Percentiles rank a stretch among this genome's conserved stretches.
Conservation (phyloP, 2,329 filamentous ascomycete species). For the Akanthomyces lecanii region DNA sequence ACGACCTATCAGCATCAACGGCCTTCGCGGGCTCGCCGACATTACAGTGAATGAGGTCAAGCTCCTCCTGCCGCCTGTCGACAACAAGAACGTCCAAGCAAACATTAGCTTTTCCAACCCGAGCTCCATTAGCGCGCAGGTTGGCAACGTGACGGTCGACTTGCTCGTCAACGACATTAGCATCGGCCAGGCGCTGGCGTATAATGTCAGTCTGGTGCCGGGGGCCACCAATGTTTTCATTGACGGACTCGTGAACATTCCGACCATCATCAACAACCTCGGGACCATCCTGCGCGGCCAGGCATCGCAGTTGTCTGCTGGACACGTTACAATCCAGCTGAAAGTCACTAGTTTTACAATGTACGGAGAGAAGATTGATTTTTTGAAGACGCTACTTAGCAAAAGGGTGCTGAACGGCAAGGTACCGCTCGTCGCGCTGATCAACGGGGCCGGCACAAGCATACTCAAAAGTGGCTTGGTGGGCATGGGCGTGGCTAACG, state of each 20-base stretch:
- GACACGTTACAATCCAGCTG: not conserved
- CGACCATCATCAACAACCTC: not conserved
- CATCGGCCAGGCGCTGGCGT: not conserved
- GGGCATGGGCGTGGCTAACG: not conserved
- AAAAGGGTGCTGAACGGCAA: not conserved
- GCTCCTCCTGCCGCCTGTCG: not conserved
- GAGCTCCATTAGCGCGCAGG: conserved; percentile 3
- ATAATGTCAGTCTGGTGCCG: conserved; percentile 4
- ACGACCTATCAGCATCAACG: not conserved
- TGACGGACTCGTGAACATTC: conserved; percentile 1
- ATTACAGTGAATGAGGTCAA: not conserved
- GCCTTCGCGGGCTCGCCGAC: conserved; percentile 1
- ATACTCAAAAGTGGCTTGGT: not conserved
- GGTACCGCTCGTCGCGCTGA: conserved; percentile 1
- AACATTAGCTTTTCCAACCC: conserved; percentile 5
- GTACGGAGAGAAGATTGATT: conserved; percentile 9
- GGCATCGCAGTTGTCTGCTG: not conserved
- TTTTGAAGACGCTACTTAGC: not conserved
- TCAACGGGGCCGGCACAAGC: conserved; percentile 5
- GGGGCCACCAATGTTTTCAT: conserved; percentile 1
- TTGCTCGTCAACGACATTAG: not conserved
- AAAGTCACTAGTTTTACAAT: not conserved
- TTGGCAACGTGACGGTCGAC: conserved; percentile 8
- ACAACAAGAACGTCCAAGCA: conserved; percentile 5
- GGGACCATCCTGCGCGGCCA: not conserved